Conservation (phyloP, 2,329 filamentous ascomycete genomes). For the Aspergillus neoniger region DNA sequence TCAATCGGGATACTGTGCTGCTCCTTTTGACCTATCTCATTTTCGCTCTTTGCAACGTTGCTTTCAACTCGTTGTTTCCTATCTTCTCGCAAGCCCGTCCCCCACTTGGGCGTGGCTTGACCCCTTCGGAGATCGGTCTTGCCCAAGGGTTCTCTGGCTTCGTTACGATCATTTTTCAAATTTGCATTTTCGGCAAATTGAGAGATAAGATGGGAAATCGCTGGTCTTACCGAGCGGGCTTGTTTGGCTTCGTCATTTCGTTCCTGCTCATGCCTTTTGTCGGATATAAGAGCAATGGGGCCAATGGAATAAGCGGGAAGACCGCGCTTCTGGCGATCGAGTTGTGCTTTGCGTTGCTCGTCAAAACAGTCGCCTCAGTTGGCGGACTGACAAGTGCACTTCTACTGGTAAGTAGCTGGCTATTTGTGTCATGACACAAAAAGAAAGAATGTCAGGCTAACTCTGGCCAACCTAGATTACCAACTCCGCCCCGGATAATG, state of each 20-base stretch:
- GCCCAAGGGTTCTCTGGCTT: constrained; percentile 81
- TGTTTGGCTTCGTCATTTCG: constrained; percentile 77
- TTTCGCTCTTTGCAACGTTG: constrained; percentile 91
- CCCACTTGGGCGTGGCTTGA: constrained; percentile 75
- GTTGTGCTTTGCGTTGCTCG: constrained; percentile 74
- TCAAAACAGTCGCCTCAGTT: constrained; percentile 89
- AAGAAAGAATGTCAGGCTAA: background rate
- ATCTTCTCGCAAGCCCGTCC: constrained; percentile 78
- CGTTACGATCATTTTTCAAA: constrained; percentile 86
- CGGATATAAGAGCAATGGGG: constrained; percentile 67
- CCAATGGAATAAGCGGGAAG: constrained; percentile 61
- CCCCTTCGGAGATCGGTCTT: constrained; percentile 78
- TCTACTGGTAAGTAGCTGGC: constrained; percentile 65
- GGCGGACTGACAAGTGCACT: constrained; percentile 88
- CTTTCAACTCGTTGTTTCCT: constrained; percentile 92
- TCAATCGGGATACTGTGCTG: constrained; percentile 79
- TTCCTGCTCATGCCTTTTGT: constrained; percentile 90
- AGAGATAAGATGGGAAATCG: constrained; percentile 81
- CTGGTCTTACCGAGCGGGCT: constrained; percentile 74
- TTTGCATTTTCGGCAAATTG: constrained; percentile 77
- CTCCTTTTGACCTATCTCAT: constrained; percentile 85
- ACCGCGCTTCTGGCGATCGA: constrained; percentile 75
- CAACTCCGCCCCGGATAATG: constrained; percentile 84
- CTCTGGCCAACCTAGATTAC: constrained; percentile 65
- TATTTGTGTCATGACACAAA: background rate